A percentile compares a stretch with the other conserved stretches of the same genome.
These are phyloP conservation scores for Baorangia bicolor DNA, from an alignment of 768 basidiomycete genomes.

Conservation along the genomic window DNA sequence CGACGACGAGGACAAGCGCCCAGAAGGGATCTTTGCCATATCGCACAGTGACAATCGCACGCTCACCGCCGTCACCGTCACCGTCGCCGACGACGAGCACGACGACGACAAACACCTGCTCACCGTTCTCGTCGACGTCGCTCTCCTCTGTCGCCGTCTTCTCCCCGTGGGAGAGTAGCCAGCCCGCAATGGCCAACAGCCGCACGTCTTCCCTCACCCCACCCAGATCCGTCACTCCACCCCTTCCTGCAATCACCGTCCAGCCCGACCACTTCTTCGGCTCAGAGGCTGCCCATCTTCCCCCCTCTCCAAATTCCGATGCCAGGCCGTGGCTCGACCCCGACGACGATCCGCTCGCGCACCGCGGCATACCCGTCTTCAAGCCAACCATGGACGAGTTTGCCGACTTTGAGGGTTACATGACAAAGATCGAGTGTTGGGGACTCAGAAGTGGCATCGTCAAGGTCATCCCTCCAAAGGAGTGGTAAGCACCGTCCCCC, in stretches of 20 bases:
- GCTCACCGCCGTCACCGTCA: neutral
- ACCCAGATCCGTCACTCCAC: conserved; percentile 48
- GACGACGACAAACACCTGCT: neutral
- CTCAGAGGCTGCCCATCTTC: conserved; percentile 41
- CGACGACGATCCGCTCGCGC: conserved; percentile 75
- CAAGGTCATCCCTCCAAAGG: conserved; percentile 92
- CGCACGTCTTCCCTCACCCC: conserved; percentile 36
- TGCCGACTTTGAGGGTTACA: conserved; percentile 86
- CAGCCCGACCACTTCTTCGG: conserved; percentile 89
- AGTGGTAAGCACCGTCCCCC: conserved; percentile 64
- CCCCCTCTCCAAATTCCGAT: conserved; percentile 63
- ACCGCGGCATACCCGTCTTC: conserved; percentile 95
- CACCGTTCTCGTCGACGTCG: neutral
- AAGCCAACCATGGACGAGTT: conserved; percentile 92
- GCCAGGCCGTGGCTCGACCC: conserved; percentile 70
- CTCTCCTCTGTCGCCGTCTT: neutral
- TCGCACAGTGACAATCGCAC: conserved; percentile 5
- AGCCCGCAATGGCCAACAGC: conserved; percentile 23
- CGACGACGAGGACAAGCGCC: conserved; percentile 8
- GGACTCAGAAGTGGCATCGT: conserved; percentile 89
- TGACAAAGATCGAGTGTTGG: conserved; percentile 87
- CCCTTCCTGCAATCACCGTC: conserved; percentile 43
- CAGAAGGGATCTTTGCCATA: neutral
- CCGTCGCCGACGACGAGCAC: conserved; percentile 10
- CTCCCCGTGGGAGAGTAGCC: conserved; percentile 9